These are phyloP conservation scores for Septoria linicola DNA, from an alignment of 2,329 filamentous ascomycete genomes.

Conservation along the genomic window DNA sequence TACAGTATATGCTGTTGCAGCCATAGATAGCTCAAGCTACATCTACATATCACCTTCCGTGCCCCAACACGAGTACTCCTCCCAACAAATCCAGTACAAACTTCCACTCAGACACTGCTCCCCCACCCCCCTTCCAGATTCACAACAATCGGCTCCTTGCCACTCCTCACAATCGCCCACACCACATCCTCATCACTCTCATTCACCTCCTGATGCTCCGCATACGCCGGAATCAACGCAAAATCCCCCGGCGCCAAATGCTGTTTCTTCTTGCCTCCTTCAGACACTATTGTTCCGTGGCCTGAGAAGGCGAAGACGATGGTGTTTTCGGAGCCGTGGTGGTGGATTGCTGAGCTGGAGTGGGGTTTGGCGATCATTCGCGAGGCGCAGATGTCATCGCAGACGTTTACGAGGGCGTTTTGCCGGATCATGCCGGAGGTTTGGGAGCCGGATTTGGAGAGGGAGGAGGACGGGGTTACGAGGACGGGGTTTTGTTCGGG, in stretches of 20 bases:
- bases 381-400: conserved; percentile 65
- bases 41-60: neutral
- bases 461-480: conserved; percentile 51
- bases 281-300: conserved; percentile 60
- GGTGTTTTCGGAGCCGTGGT: conserved; percentile 70
- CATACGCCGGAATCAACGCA: conserved; percentile 67
- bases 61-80: neutral
- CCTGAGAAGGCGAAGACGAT: conserved; percentile 60
- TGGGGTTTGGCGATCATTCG: conserved; percentile 64
- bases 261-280: conserved; percentile 56
- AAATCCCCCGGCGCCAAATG: conserved; percentile 65
- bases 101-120: conserved; percentile 12
- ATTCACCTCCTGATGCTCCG: conserved; percentile 69
- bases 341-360: conserved; percentile 62
- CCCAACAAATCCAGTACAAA: neutral
- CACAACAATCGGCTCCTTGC: conserved; percentile 22
- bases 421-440: conserved; percentile 46
- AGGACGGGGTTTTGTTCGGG: conserved; percentile 46
- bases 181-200: conserved; percentile 62
- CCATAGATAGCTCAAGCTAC: too few species aligned
- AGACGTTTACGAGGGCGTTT: conserved; percentile 62
- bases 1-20: too few species aligned
- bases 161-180: conserved; percentile 61
- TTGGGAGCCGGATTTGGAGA: conserved; percentile 48
- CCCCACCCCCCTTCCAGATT: conserved; percentile 25